Evolutionary conservation across 2,329 filamentous ascomycete species (phyloP).

Genomic region (Tympanopsis confertula): DNA sequence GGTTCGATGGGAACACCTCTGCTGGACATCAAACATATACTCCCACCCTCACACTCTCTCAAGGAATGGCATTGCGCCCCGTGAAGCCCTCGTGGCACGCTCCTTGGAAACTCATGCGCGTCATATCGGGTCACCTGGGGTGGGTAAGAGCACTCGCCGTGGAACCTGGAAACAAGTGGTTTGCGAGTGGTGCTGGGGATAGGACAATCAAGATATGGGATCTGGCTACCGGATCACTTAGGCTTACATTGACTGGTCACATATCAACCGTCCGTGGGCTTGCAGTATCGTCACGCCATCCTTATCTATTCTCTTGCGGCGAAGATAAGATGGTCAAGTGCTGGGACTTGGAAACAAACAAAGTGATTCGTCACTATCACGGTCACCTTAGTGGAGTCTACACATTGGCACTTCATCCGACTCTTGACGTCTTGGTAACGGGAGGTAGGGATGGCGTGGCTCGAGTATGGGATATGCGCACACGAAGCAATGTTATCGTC

Average conservation of each 20-base stretch:
- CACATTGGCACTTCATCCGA: conserved; percentile 83
- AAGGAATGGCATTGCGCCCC: conserved; percentile 19
- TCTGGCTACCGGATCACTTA: conserved; percentile 72
- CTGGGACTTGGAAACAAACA: conserved; percentile 99
- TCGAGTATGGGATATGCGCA: conserved; percentile 97
- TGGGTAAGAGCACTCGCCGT: conserved; percentile 87
- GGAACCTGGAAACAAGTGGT: conserved; percentile 95
- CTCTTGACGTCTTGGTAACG: conserved; percentile 85
- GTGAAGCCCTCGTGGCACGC: conserved; percentile 88
- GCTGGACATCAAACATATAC: no score
- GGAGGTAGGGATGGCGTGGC: conserved; percentile 90
- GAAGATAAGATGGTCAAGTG: conserved; percentile 99
- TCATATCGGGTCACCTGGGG: conserved; percentile 93
- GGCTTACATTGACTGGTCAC: conserved; percentile 81
- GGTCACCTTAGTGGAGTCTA: conserved; percentile 95
- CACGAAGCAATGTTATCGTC: conserved; percentile 88
- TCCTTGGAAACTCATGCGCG: conserved; percentile 96
- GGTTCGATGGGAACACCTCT: no score
- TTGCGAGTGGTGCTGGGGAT: conserved; percentile 88
- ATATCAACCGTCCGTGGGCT: conserved; percentile 88
- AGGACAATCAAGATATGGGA: conserved; percentile 99
- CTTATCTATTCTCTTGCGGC: conserved; percentile 93
- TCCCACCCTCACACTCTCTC: no score
- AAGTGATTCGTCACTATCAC: conserved; percentile 95
- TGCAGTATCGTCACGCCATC: conserved; percentile 84